Conservation (phyloP, 768 basidiomycete genomes). For the Pleurotus platypus region DNA sequence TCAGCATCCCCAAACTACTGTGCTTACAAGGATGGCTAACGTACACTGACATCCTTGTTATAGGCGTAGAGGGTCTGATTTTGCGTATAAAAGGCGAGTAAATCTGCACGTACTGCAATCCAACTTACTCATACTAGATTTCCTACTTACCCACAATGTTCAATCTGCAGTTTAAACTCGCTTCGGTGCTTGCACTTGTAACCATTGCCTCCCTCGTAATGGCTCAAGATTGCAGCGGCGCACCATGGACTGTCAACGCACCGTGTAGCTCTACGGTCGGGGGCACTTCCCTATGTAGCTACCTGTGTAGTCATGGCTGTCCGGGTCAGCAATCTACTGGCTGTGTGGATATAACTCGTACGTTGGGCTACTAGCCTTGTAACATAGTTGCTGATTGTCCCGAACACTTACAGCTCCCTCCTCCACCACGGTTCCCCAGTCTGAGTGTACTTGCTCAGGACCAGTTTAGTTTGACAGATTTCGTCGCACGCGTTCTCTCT, state of each 20-base stretch:
- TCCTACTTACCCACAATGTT: background rate
- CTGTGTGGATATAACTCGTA: conserved; percentile 3
- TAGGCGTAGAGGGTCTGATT: too few relatives aligned
- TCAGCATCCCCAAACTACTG: too few relatives aligned
- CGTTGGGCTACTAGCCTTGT: background rate
- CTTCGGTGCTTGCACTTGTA: background rate
- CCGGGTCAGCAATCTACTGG: conserved; percentile 4
- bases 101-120: too few relatives aligned
- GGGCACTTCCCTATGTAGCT: background rate
- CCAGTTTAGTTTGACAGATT: background rate
- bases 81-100: too few relatives aligned
- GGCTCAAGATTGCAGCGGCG: conserved; percentile 2
- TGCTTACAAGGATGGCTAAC: too few relatives aligned
- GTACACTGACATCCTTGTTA: too few relatives aligned
- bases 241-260: conserved; percentile 2
- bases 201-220: background rate
- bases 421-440: conserved; percentile 1
- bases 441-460: conserved; percentile 6
- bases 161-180: background rate
- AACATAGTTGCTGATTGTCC: background rate
- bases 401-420: background rate
- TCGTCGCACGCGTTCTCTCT: too few relatives aligned
- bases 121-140: background rate
- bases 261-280: conserved; percentile 6
- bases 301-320: background rate